Base-by-base conservation (phyloP, 192 early-diverging fungal species). In the Coemansia sp. region DNA sequence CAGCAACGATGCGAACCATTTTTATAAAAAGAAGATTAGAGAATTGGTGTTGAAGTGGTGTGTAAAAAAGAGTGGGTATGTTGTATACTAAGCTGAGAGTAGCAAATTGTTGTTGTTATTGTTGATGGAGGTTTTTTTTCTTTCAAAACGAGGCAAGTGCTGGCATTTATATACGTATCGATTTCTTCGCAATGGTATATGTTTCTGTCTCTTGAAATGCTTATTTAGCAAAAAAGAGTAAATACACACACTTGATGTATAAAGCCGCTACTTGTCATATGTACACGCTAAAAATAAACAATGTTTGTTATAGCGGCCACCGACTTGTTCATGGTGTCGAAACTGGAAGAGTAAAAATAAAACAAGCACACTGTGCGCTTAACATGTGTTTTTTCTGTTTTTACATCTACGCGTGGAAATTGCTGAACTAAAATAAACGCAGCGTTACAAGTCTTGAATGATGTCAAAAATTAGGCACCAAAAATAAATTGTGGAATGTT, bases 1-100 rank as follows among this genome's bases (percentile, higher is more conserved):
- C 50, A 25, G 69, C 38, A 7, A 42, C 4, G 45, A 61, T 61
- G 60, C 60, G 60, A 42, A 61, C 60, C 60, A 61, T 61, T 61
- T 42, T 61, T 28, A 54, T 25, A 29, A 54, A 22, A 54, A 0
- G 6, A 54, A 45, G 8, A 30, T 54, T 54, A 54, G 25, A 22
- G 25, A 25, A 30, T 30, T 32, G 7, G 4, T 33, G 32, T 45
- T 45, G 42, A 12, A 45, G 14, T 45, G 42, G 36, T 45, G 42
- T 45, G 7, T 12, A 16, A 3, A 45, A 12, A 45, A 45, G 3
- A 45, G 17, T 5, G 22, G 4, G 5, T 25, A 5, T 54, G 51
- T 54, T 25, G n/a, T 22, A 11, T 22, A 54, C 25, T 12, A 25
- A 22, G 29, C 22, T 49, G 57, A 20, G 22, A 22, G 6, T 38